Evolutionary conservation across 169 alveolate genomes (phyloP).

Genomic region (Plasmodium blacklocki): DNA sequence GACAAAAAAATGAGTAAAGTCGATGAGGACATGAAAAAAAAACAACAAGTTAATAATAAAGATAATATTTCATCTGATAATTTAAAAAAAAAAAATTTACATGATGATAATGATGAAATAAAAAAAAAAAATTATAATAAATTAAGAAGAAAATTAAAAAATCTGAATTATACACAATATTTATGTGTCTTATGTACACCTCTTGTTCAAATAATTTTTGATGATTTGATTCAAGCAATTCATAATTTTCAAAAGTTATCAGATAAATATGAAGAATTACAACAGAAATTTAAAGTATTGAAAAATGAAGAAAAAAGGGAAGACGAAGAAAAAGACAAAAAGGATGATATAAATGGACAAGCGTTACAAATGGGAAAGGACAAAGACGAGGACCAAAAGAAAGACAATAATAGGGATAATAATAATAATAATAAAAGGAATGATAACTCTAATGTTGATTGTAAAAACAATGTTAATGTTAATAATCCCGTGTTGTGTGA

Average conservation of each 20-base stretch:
- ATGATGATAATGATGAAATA: conserved; percentile 7
- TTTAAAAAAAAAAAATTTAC: background rate
- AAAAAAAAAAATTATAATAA: conserved; percentile 25
- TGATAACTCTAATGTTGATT: background rate
- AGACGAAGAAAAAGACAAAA: conserved; percentile 1
- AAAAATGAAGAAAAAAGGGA: conserved; percentile 7
- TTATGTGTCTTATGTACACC: conserved; percentile 65
- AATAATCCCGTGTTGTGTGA: background rate
- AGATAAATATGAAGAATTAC: conserved; percentile 48
- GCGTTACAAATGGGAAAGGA: background rate
- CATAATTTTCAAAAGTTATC: conserved; percentile 68
- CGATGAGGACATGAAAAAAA: background rate
- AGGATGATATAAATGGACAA: background rate
- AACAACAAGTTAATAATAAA: background rate
- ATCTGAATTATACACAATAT: conserved; percentile 42
- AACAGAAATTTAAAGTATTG: conserved; percentile 46
- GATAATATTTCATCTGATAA: conserved; percentile 6
- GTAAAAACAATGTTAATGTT: background rate
- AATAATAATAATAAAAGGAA: background rate
- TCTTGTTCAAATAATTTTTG: conserved; percentile 58
- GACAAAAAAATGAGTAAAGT: conserved; percentile 1
- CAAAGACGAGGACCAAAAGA: background rate
- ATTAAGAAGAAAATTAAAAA: conserved; percentile 42
- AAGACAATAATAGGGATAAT: background rate
- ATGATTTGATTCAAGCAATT: conserved; percentile 72